Evolutionary conservation across 2,329 filamentous ascomycete genomes (phyloP).

Genomic region (Aspergillus cejpii): DNA sequence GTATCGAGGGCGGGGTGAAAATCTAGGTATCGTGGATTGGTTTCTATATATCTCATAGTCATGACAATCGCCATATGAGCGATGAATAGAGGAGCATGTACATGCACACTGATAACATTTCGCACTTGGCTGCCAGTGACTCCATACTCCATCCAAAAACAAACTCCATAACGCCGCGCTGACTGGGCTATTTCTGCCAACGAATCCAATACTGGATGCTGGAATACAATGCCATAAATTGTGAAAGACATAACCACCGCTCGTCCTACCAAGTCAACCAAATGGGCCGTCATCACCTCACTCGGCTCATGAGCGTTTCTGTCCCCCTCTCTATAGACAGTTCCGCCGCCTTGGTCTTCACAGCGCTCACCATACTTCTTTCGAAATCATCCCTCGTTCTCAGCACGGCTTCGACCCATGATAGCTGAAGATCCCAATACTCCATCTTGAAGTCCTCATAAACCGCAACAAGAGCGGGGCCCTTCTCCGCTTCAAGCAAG

Average conservation of each 20-base stretch:
- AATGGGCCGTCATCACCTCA: conserved; percentile 53
- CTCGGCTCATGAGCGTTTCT: conserved; percentile 92
- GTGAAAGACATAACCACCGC: conserved; percentile 1
- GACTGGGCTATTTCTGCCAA: not conserved
- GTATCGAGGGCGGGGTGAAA: not conserved
- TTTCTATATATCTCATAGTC: not conserved
- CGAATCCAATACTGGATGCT: not conserved
- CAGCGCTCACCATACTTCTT: conserved; percentile 73
- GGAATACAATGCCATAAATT: not conserved
- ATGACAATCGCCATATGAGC: not conserved
- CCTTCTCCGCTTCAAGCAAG: conserved; percentile 68
- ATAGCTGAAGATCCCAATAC: conserved; percentile 92
- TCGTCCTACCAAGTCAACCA: not conserved
- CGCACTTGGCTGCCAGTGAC: no score
- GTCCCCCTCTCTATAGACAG: conserved; percentile 70
- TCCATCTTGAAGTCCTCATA: conserved; percentile 76
- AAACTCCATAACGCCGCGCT: not conserved
- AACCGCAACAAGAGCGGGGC: conserved; percentile 63
- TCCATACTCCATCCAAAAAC: not conserved
- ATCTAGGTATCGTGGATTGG: not conserved
- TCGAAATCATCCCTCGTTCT: conserved; percentile 89
- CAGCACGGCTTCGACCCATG: conserved; percentile 91
- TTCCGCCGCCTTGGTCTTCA: conserved; percentile 84
- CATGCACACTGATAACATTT: not conserved
- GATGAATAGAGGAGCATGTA: not conserved